Evolutionary conservation across 768 basidiomycete species (phyloP), one percentile per base, ranked within the genome.

Genomic region (Fomitopsis pulvina): DNA sequence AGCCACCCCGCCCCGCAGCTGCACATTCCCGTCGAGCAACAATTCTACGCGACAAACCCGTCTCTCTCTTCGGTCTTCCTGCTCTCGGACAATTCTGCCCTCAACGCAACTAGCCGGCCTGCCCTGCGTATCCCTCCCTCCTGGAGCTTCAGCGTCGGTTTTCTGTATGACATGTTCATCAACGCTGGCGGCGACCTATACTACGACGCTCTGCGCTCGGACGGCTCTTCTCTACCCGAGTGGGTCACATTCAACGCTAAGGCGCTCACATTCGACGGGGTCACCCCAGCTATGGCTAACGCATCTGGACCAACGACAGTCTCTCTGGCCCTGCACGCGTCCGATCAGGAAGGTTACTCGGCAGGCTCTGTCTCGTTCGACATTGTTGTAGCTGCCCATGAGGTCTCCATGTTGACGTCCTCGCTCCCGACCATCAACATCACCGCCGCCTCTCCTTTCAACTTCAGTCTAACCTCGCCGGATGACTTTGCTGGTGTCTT

Each of bases 131-230:
- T 95, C 9, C 92, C 91, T 1, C 79, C 79, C 6, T 66, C 70
- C 40, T 95, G 92, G 92, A 89, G 88, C 0, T 97, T 95, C 69
- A 91, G 89, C 59, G 77, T 97, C 51, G 94, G 93, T 12, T 80
- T 96, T 57, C 68, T 81, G 45, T 71, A 77, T 52, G 69, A 76
- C 29, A 92, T 87, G 2, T 85, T 82, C 64, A 51, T 43, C 6
- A 37, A 47, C 30, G 43, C 58, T 9, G 47, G 51, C 39, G 69
- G 76, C 26, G 50, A 65, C 41, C 67, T 75, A 28, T 68, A 67
- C 24, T 92, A 93, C 60, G 71, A 74, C 9, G 81, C 83, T 24
- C 72, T 77, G 28, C 77, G 78, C 59, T 69, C 72, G 1, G 79
- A 90, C 55, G 84, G 88, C n/a, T 78, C 81, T 1, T 70, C 73